Evolutionary conservation across 1,284 basidiomycete genomes (phyloP), one percentile per base, ranked within the genome.

Genomic region (Pyrrhoderma noxium): DNA sequence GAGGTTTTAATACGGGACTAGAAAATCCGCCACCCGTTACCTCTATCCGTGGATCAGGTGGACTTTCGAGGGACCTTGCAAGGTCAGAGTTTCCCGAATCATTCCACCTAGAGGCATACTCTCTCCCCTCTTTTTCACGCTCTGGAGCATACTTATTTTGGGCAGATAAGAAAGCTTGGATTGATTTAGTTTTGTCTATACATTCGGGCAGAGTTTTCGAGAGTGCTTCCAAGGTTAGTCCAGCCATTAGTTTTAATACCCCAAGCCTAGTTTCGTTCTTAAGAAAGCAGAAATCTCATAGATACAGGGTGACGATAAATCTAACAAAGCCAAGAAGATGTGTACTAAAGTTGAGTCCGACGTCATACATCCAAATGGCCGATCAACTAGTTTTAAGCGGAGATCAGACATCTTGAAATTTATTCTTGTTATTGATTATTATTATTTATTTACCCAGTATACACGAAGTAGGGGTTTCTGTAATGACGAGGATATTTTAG

Each of bases 381-480:
- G 38, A 18, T 18, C 16, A 40, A 40, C 16, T 7, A 22, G n/a
- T 16, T 7, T 8, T 7, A 40, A 40, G 5, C 5, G 5, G 38
- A 18, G 38, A 40, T 18, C 38, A 40, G 21, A 5, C n/a, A 22
- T 40, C 21, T 18, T 5, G 38, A 18, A 5, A 37, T 16, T 37
- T 16, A 37, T 37, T 37, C 35, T 37, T 11, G 35, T 11, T 11
- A 37, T 37, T 11, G 35, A 16, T 37, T 37, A 37, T 16, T 11
- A 37, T 16, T 37, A 37, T 16, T 5, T 18, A 5, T 22, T 40
- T 14, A 40, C n/a, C 47, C 52, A 4, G 74, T 77, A 49, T 78
- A 77, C 1, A 73, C 69, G 49, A 76, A 77, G 58, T 70, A 76
- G 3, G 62, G 62, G 41, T 65, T 65, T 51, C 65, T 66, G 14